Evolutionary conservation across 176 grass and related monocot species (phyloP).

Genomic region (Dactylis glomerata): DNA sequence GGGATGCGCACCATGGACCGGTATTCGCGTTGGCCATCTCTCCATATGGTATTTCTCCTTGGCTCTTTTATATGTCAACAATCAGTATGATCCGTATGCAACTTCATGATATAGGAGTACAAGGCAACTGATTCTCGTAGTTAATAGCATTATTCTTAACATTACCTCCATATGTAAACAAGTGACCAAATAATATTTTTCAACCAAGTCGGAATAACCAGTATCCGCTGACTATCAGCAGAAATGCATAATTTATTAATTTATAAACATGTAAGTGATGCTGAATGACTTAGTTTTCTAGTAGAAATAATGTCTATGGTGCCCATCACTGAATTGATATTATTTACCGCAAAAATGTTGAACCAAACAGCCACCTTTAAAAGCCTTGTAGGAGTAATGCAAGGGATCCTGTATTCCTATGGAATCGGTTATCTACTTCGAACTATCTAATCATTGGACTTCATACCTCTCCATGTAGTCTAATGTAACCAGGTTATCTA

Average conservation of each 20-base stretch:
- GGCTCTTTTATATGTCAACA: neutral
- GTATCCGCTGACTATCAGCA: neutral
- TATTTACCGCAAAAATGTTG: neutral
- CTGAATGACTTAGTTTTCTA: neutral
- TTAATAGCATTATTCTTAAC: neutral
- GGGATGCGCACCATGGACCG: slow-evolving; percentile 55
- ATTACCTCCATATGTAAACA: neutral
- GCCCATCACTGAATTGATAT: neutral
- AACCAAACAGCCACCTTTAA: neutral
- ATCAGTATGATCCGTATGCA: neutral
- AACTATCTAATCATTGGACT: neutral
- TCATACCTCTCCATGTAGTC: neutral
- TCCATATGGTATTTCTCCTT: slow-evolving; percentile 53
- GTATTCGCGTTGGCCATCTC: slow-evolving; percentile 63
- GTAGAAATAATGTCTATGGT: neutral
- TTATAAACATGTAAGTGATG: neutral
- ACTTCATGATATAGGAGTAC: neutral
- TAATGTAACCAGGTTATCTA: neutral
- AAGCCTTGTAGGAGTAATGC: neutral
- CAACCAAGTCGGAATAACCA: neutral
- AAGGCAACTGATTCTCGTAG: neutral
- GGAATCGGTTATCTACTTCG: neutral
- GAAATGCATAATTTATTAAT: neutral
- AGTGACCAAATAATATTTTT: neutral
- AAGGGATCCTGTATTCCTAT: neutral